Base-by-base conservation (phyloP, 2,329 filamentous ascomycete genomes). In the Colletotrichum nymphaeae region DNA sequence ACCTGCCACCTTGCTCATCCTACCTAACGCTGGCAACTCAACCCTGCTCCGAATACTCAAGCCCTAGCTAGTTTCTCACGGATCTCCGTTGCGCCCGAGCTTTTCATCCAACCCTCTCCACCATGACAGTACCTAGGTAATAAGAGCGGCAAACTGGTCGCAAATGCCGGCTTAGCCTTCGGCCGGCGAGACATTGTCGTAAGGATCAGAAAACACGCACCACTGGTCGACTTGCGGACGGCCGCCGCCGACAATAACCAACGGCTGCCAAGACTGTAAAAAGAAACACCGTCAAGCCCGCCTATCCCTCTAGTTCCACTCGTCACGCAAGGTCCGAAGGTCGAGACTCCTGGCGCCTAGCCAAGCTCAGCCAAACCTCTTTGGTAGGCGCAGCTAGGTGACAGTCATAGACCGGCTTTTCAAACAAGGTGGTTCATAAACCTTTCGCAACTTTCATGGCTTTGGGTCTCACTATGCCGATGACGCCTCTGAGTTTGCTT, bases 181-280 rank as follows among this genome's bases (percentile, higher is more conserved):
- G 28, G 22, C 35, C 60, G 26, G 67, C 67, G 60, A 70, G 55
- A 65, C 60, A 65, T 65, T 60, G 59, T 65, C 55, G 60, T 73
- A 46, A 46, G 37, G 62, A 8, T 63, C 26, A 57, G 30, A 72
- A 69, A 62, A 58, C 58, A 57, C 53, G 26, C 52, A 63, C 52
- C 69, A 64, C 56, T n/a, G n/a, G 58, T 49, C 58, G 28, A 60
- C 46, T 70, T 28, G 60, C 26, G 55, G 52, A 58, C 62, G 63
- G 42, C 46, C 63, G 62, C 53, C 67, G 68, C 63, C 56, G 68
- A 71, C 68, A n/a, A 71, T 56, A 62, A 62, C 55, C 60, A 73
- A 73, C 70, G 67, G 70, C 67, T 73, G 70, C 70, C 70, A 73
- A 73, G 67, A 55, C 28, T 46, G 55, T 22, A 24, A 73, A 73